phyloP scores from a whole-genome alignment of 768 basidiomycete genomes.

The Tricholoma flavovirens region DNA sequence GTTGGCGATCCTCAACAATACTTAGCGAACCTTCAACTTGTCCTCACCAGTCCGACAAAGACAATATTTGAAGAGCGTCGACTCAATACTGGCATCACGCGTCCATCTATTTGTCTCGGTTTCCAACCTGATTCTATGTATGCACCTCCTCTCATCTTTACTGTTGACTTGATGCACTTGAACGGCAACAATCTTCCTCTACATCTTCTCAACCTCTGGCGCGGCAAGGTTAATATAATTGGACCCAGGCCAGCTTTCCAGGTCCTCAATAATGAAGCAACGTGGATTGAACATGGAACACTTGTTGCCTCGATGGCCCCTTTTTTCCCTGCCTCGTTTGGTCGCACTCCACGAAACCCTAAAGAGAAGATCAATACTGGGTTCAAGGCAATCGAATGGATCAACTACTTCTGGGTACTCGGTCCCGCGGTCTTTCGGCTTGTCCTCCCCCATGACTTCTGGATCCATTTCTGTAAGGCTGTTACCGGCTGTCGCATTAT shows the following conservation, averaged over 20 bases:
- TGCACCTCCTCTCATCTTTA: not conserved
- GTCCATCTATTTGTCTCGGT: not conserved
- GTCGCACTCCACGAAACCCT: too few relatives aligned
- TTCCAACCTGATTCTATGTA: not conserved
- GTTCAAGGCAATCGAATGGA: not conserved
- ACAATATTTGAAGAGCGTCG: not conserved
- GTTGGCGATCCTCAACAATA: not conserved
- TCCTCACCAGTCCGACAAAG: not conserved
- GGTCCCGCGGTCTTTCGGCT: too few relatives aligned
- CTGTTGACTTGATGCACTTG: not conserved
- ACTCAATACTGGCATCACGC: not conserved
- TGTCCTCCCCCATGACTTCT: not conserved
- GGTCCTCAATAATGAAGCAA: not conserved
- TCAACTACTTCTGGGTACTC: not conserved
- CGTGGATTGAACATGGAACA: not conserved
- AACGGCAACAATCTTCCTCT: too few relatives aligned
- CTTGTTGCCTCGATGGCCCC: too few relatives aligned
- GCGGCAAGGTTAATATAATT: not conserved
- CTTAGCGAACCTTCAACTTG: too few relatives aligned
- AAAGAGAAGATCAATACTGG: too few relatives aligned
- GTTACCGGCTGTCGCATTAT: not conserved
- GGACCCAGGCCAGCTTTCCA: not conserved
- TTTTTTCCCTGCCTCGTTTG: too few relatives aligned
- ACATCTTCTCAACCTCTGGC: too few relatives aligned
- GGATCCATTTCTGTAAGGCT: not conserved